Evolutionary conservation across 2,329 filamentous ascomycete species (phyloP), one percentile per base, ranked within the genome.

Genomic region (Dryadomyces quercus-mongolicae): DNA sequence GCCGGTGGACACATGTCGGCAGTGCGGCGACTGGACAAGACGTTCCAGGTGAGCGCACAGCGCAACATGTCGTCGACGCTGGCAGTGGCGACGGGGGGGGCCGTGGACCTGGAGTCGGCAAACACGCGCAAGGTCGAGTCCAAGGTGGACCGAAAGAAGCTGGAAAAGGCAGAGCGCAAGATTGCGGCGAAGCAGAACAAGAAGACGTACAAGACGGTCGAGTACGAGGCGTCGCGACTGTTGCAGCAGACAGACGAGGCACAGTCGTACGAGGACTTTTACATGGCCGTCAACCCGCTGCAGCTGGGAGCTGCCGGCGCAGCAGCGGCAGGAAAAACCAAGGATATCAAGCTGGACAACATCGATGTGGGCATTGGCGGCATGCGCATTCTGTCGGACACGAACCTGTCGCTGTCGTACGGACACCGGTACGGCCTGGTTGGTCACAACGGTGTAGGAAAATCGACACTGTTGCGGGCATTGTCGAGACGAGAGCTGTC

Each of bases 381-480:
- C 55, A 78, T 82, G 64, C 84, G 93, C 57, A 98, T 98, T 60
- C 74, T 97, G 62, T 88, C 86, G 47, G 92, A 98, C 68, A 95
- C 92, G 49, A 88, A 82, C 53, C 74, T 98, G 56, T 96, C 90
- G 1, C 76, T 98, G 59, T 85, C 93, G 0, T 96, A 95, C 68
- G 90, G 92, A 53, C 85, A 91, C 66, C 84, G 93, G 60, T 98
- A 98, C 70, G 93, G 93, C 82, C 75, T 98, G 60, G 93, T 98
- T 61, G 93, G 93, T 78, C 88, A 97, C 77, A 98, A 98, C 80
- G 93, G 93, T 89, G 92, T 98, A 60, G 93, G 88, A 78, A 92
- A 93, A 79, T 89, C 89, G 66, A 98, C 93, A n/a, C 75, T 98
- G 60, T 78, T 98, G 58, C 81, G 93, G 62, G 93, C 93, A 16